Base-by-base conservation (phyloP, 1,284 basidiomycete genomes). In the Marasmius tenuissimus region DNA sequence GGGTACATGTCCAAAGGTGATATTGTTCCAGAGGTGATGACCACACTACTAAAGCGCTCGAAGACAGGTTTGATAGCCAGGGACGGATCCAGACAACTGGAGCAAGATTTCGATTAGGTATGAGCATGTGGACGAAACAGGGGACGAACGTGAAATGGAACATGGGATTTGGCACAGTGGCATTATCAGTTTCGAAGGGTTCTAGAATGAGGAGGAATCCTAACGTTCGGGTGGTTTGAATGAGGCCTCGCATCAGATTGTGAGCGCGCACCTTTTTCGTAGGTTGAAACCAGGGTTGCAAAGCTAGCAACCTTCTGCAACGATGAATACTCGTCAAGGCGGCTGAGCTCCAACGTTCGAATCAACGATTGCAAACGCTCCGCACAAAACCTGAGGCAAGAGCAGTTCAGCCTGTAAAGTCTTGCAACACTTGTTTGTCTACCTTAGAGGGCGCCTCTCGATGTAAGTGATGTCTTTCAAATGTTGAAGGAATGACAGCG, bases 1-100 rank as follows among this genome's bases (percentile, higher is more conserved):
- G 97, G 97, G 75, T 99, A 97, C 97, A 99, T 99, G 78, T 99
- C 97, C 61, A 99, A 79, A 5, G 97, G 97, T 7, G 96, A 98
- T 69, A 99, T 96, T 37, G 97, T 99, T 69, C 97, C 97, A 12
- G 95, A 98, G 0, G 97, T 99, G 75, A 99, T 99, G 69, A 99
- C 95, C 50, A 99, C 97, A 66, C 93, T 96, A 73, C 94, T 96
- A 75, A 99, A 99, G 50, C 96, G 90, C 72, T 99, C 97, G 73
- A 99, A 98, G 27, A 99, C 93, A 0, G 97, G 97, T 67, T 95
- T 94, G 70, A 99, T 99, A 10, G 97, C 97, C 34, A 99, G 85
- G 1, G 96, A 96, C 0, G 97, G 97, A 74, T 99, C 97, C 59
- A 99, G 88, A 71, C 97, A 99, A 57, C 93, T 96, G 72, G 14